These are phyloP conservation scores for Solanum verrucosum DNA, from an alignment of 257 asterid genomes.

Conservation along the genomic window DNA sequence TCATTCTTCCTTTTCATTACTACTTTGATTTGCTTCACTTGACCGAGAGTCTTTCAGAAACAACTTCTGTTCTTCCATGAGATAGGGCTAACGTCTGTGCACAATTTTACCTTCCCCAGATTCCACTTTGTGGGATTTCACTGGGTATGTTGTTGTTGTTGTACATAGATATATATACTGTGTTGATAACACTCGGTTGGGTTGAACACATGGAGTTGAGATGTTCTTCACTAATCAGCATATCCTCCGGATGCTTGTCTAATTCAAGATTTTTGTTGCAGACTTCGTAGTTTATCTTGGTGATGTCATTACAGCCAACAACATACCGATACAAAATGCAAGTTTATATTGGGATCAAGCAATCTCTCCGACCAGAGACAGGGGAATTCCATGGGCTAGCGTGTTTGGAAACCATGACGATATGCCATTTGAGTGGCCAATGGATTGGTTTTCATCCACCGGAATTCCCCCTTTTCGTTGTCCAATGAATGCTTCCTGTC, in stretches of 20 bases:
- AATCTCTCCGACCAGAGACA: slow-evolving; percentile 52
- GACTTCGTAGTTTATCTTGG: slow-evolving; percentile 88
- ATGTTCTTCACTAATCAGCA: neutral
- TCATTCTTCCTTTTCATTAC: neutral
- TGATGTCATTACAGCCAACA: slow-evolving; percentile 81
- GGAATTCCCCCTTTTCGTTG: slow-evolving; percentile 58
- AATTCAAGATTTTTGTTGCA: slow-evolving; percentile 15
- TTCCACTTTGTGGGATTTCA: neutral
- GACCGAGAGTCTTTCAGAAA: neutral
- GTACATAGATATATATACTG: neutral
- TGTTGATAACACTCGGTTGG: too few relatives aligned
- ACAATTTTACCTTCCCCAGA: neutral
- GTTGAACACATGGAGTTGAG: neutral
- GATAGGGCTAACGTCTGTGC: neutral
- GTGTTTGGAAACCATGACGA: slow-evolving; percentile 94
- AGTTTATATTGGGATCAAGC: slow-evolving; percentile 84
- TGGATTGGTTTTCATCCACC: slow-evolving; percentile 72
- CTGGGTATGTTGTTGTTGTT: neutral
- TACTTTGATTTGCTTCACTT: neutral
- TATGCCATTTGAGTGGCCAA: slow-evolving; percentile 81
- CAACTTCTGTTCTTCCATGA: neutral
- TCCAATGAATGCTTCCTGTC: slow-evolving; percentile 21
- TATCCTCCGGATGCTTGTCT: neutral
- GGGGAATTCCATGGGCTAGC: slow-evolving; percentile 70
- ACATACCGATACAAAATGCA: slow-evolving; percentile 52